A percentile compares a stretch with the other conserved stretches of the same genome.
phyloP scores from a whole-genome alignment of 2,329 filamentous ascomycete species.

The Fusarium sp. region DNA sequence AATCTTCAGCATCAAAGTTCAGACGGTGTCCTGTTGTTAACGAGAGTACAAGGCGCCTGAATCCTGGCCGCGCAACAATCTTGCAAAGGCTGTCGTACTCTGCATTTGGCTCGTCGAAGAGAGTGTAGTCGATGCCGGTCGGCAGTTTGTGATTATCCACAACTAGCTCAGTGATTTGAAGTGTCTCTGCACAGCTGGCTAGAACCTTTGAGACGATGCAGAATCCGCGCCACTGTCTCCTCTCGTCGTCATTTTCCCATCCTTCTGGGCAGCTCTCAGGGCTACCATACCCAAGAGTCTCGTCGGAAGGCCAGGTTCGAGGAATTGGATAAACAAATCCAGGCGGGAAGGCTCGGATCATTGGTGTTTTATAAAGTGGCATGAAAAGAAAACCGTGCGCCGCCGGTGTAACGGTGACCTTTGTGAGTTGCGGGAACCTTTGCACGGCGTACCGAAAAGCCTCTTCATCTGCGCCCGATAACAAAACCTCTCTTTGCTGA shows the following conservation, averaged over 20 bases:
- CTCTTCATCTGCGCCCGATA: not conserved
- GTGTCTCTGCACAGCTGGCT: not conserved
- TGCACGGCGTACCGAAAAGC: conserved; percentile 6
- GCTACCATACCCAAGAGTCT: not conserved
- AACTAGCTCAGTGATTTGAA: not conserved
- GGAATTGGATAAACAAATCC: conserved; percentile 7
- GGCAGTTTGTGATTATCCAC: not conserved
- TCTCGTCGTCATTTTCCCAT: conserved; percentile 2
- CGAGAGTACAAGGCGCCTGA: not conserved
- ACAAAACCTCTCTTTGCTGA: not conserved
- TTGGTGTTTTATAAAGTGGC: conserved; percentile 17
- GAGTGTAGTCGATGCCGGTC: not conserved
- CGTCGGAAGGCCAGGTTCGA: not conserved
- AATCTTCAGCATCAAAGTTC: not conserved
- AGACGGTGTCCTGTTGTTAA: not conserved
- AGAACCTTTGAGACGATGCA: not conserved
- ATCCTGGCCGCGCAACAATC: not conserved
- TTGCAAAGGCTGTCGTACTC: conserved; percentile 4
- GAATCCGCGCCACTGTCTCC: conserved; percentile 6
- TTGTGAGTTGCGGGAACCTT: not conserved
- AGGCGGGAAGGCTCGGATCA: conserved; percentile 9
- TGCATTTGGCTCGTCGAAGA: conserved; percentile 2
- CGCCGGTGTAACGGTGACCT: not conserved
- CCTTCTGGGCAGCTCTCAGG: not conserved
- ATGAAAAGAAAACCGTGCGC: conserved; percentile 2